Conservation (phyloP, 192 early-diverging fungal species). For the Entomortierella parvispora region DNA sequence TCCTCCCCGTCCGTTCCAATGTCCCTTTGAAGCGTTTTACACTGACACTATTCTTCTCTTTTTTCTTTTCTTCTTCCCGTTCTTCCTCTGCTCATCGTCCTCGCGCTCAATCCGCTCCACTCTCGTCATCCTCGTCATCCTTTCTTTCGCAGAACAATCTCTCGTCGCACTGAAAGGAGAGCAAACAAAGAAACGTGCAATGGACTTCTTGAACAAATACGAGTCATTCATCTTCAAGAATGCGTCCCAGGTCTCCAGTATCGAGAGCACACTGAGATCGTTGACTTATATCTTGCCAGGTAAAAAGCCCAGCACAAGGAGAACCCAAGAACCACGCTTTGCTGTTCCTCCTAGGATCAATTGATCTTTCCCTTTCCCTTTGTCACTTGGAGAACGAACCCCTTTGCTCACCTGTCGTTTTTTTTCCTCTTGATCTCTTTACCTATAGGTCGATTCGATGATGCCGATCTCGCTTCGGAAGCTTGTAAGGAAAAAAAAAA, state of each 20-base stretch:
- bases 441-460: slow-evolving; percentile 84
- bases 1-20: neutral
- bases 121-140: neutral
- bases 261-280: slow-evolving; percentile 87
- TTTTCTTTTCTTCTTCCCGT: neutral
- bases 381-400: no score
- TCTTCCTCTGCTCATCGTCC: neutral
- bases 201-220: slow-evolving; percentile 78
- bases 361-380: no score
- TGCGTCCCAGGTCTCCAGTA: slow-evolving; percentile 86
- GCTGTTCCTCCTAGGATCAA: no score
- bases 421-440: neutral
- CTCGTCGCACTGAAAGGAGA: no score
- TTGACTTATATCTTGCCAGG: slow-evolving; percentile 93
- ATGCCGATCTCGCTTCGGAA: slow-evolving; percentile 93
- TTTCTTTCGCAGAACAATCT: neutral
- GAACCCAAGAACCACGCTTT: neutral
- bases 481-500: slow-evolving; percentile 59
- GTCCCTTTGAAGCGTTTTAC: no score
- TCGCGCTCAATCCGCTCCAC: neutral
- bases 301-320: slow-evolving; percentile 27
- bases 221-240: slow-evolving; percentile 86
- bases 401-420: slow-evolving; percentile 10
- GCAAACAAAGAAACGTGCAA: neutral
- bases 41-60: slow-evolving; percentile 15